A percentile compares a stretch with the other conserved stretches of the same genome.
Conservation (phyloP, 176 grass and related monocot genomes). For the Phyllostachys edulis region DNA sequence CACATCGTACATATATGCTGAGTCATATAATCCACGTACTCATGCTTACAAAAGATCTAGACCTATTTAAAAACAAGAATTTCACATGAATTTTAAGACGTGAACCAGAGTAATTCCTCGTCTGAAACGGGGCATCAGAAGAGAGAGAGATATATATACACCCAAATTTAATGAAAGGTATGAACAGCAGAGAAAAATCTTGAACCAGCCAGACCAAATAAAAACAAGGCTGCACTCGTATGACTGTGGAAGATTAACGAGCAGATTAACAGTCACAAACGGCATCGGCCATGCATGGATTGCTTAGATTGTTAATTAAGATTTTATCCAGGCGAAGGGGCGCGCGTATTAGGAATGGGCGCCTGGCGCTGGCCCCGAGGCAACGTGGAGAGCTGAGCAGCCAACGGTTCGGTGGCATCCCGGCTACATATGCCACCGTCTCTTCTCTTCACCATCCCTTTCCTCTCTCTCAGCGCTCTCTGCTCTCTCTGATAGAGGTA, state of each 20-base stretch:
- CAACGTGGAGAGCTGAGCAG: conserved; percentile 40
- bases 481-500: not conserved
- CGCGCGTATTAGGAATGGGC: conserved; percentile 24
- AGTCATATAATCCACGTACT: not conserved
- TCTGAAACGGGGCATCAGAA: too few species aligned
- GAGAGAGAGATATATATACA: too few species aligned
- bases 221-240: not conserved
- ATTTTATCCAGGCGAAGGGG: not conserved
- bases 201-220: not conserved
- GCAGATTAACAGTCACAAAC: not conserved
- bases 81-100: not conserved
- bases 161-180: not conserved
- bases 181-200: not conserved
- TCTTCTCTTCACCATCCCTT: not conserved
- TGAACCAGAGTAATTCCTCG: too few species aligned
- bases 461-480: not conserved
- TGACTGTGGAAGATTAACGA: conserved; percentile 4
- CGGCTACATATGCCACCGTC: not conserved
- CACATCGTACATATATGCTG: not conserved
- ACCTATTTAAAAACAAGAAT: not conserved
- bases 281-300: not conserved
- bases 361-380: conserved; percentile 45
- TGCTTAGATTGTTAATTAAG: not conserved
- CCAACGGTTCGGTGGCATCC: conserved; percentile 31
- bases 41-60: not conserved